phyloP scores from a whole-genome alignment of 2,329 filamentous ascomycete species.

The Fusarium setosum region DNA sequence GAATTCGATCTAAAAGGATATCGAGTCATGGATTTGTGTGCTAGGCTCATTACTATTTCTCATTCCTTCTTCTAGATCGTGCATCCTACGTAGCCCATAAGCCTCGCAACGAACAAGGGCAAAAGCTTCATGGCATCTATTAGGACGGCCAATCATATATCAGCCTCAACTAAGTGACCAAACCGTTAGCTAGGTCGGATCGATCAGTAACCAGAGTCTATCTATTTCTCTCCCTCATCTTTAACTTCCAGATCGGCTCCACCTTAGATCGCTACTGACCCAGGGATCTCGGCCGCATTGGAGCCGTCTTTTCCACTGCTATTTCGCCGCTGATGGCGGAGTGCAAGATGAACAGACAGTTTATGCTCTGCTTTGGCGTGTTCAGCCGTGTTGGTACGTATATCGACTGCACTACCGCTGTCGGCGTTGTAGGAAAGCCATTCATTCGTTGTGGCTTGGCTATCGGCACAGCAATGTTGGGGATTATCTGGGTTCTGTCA shows the following conservation, averaged over 20 bases:
- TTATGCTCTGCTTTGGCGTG: constrained; percentile 55
- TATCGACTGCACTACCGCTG: constrained; percentile 46
- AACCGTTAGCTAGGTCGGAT: constrained; percentile 55
- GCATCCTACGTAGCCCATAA: not conserved
- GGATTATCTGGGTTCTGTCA: constrained; percentile 41
- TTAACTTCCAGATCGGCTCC: constrained; percentile 58
- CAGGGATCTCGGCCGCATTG: constrained; percentile 49
- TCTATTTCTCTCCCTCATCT: constrained; percentile 55
- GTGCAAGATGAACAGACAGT: constrained; percentile 59
- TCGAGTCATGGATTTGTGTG: constrained; percentile 27
- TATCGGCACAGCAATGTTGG: constrained; percentile 23
- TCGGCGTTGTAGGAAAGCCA: constrained; percentile 44
- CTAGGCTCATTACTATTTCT: constrained; percentile 28
- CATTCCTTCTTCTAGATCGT: constrained; percentile 9
- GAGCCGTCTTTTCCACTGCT: constrained; percentile 47
- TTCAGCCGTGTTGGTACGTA: constrained; percentile 54
- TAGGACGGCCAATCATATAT: constrained; percentile 58
- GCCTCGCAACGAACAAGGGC: not conserved
- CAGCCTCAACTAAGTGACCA: constrained; percentile 52
- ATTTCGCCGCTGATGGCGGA: constrained; percentile 57
- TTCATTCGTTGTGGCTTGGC: constrained; percentile 29
- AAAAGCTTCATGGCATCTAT: constrained; percentile 58
- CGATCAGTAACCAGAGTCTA: constrained; percentile 60
- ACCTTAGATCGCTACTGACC: constrained; percentile 60
- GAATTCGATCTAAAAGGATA: not conserved